Evolutionary conservation across 2,329 filamentous ascomycete genomes (phyloP).

Genomic region (Penicillium brasilianum): DNA sequence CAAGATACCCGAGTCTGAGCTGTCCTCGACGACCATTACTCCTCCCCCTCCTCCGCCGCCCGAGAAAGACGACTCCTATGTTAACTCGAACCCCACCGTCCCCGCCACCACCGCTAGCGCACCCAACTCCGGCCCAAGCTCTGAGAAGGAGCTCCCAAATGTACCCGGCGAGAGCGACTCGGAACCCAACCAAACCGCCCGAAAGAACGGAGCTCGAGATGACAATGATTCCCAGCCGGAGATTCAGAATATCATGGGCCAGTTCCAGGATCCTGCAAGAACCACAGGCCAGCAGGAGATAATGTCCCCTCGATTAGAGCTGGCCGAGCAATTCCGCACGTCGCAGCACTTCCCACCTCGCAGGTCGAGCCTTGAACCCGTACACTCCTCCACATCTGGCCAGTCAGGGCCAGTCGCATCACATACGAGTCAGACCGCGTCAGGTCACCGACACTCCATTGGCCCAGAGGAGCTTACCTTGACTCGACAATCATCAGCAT

Average conservation of each 20-base stretch:
- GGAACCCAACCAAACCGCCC: slow-evolving; percentile 54
- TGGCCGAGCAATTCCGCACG: slow-evolving; percentile 78
- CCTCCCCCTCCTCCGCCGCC: slow-evolving; percentile 53
- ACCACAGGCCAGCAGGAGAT: slow-evolving; percentile 79
- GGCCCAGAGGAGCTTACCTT: slow-evolving; percentile 33
- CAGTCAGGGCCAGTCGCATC: slow-evolving; percentile 21
- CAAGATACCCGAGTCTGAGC: slow-evolving; percentile 25
- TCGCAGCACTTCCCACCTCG: slow-evolving; percentile 75
- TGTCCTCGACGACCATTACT: slow-evolving; percentile 24
- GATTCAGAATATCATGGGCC: slow-evolving; percentile 97
- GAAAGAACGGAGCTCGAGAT: slow-evolving; percentile 69
- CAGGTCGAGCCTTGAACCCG: slow-evolving; percentile 82
- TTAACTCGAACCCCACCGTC: slow-evolving; percentile 55
- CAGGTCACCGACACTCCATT: slow-evolving; percentile 33
- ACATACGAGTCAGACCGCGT: slow-evolving; percentile 20
- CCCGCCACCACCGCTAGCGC: slow-evolving; percentile 47
- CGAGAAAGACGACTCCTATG: slow-evolving; percentile 58
- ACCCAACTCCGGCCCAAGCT: slow-evolving; percentile 39
- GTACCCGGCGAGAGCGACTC: slow-evolving; percentile 37
- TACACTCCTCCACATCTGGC: slow-evolving; percentile 51
- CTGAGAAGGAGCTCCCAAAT: slow-evolving; percentile 47
- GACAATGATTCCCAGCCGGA: slow-evolving; percentile 73
- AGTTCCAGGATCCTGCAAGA: slow-evolving; percentile 78
- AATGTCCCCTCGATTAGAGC: slow-evolving; percentile 86
- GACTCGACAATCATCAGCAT: slow-evolving; percentile 42